These are phyloP conservation scores for Calonectria hawksworthii DNA, from an alignment of 2,329 filamentous ascomycete genomes.

Conservation along the genomic window DNA sequence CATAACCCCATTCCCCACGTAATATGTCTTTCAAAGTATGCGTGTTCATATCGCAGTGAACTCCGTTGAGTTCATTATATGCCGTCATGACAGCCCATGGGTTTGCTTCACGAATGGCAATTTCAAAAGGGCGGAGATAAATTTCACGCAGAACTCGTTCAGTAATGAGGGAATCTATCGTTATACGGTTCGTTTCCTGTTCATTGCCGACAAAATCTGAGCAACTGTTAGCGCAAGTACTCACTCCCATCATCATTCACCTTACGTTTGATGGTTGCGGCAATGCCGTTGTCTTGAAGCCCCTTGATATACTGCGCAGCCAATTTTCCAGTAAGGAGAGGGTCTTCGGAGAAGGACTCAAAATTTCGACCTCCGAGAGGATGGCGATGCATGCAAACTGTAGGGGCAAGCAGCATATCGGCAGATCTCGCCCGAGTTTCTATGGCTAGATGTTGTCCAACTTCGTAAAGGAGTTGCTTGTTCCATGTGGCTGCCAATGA, in stretches of 20 bases:
- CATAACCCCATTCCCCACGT: slow-evolving; percentile 73
- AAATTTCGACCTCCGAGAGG: slow-evolving; percentile 89
- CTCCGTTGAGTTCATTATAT: slow-evolving; percentile 77
- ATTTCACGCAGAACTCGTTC: slow-evolving; percentile 78
- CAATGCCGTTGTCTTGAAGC: slow-evolving; percentile 79
- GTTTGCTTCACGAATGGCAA: slow-evolving; percentile 77
- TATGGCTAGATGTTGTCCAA: slow-evolving; percentile 78
- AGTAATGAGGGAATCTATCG: slow-evolving; percentile 73
- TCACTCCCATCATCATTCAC: neutral
- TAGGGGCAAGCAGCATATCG: slow-evolving; percentile 81
- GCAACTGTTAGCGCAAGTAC: neutral
- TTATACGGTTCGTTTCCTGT: slow-evolving; percentile 71
- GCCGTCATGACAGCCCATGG: slow-evolving; percentile 79
- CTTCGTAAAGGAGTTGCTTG: slow-evolving; percentile 74
- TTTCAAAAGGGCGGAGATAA: slow-evolving; percentile 82
- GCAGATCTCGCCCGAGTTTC: slow-evolving; percentile 82
- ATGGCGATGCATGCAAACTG: slow-evolving; percentile 85
- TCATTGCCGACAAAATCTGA: slow-evolving; percentile 79
- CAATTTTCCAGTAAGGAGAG: slow-evolving; percentile 80
- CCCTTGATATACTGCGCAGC: slow-evolving; percentile 80
- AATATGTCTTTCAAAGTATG: slow-evolving; percentile 70
- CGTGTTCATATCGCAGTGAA: slow-evolving; percentile 68
- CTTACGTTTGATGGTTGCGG: slow-evolving; percentile 83
- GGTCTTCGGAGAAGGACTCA: slow-evolving; percentile 89
- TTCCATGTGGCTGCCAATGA: slow-evolving; percentile 87